Conservation (phyloP, 495 filamentous ascomycete genomes). For the Penicillium canariense region DNA sequence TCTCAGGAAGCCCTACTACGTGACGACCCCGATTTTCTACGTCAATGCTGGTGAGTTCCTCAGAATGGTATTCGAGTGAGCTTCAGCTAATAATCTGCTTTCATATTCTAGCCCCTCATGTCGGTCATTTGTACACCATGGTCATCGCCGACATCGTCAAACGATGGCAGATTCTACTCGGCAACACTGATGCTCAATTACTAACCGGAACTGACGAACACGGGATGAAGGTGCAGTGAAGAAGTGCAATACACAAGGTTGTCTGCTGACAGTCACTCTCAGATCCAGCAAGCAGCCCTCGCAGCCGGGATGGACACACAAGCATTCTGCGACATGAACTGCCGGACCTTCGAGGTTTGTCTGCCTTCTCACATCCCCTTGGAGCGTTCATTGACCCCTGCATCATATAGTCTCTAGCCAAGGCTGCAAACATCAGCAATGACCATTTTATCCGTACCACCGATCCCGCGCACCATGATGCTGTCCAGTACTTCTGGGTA, state of each 20-base stretch:
- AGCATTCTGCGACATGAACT: slow-evolving; percentile 59
- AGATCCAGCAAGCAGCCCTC: slow-evolving; percentile 81
- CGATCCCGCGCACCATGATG: slow-evolving; percentile 72
- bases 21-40: slow-evolving; percentile 98
- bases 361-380: background rate
- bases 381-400: background rate
- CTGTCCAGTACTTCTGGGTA: slow-evolving; percentile 91
- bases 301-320: slow-evolving; percentile 60
- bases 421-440: slow-evolving; percentile 62
- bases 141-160: slow-evolving; percentile 88
- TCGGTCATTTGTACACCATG: slow-evolving; percentile 94
- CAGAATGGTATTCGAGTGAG: background rate
- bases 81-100: slow-evolving; percentile 16
- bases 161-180: slow-evolving; percentile 81
- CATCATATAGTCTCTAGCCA: slow-evolving; percentile 57
- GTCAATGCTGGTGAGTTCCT: slow-evolving; percentile 80
- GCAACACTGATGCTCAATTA: slow-evolving; percentile 63
- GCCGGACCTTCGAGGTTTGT: slow-evolving; percentile 47
- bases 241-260: background rate
- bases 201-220: slow-evolving; percentile 97
- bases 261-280: slow-evolving; percentile 18
- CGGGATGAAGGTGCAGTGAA: slow-evolving; percentile 71
- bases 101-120: slow-evolving; percentile 69
- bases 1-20: slow-evolving; percentile 81
- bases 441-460: slow-evolving; percentile 93